Evolutionary conservation across 192 early-diverging fungal species (phyloP).

Genomic region (Coemansia sp.): DNA sequence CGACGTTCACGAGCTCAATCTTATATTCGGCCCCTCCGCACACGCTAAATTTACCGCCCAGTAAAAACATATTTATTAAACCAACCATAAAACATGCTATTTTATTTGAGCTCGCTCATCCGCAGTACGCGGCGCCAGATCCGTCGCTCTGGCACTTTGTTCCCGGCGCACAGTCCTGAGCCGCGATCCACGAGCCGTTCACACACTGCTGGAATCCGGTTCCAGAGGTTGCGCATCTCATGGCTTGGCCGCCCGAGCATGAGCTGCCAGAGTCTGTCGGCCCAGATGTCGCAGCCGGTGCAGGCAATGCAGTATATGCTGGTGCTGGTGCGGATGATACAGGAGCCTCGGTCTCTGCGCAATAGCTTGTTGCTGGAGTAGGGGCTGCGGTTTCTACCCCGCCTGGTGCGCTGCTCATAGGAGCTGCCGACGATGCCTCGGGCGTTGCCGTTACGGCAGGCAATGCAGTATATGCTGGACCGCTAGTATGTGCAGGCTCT

Average conservation of each 20-base stretch:
- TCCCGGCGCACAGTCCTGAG: conserved; percentile 4
- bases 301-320: too few relatives aligned
- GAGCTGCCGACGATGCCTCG: too few relatives aligned
- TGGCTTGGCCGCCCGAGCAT: neutral
- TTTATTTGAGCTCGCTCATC: neutral
- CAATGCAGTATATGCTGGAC: too few relatives aligned
- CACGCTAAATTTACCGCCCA: too few relatives aligned
- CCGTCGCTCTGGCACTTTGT: neutral
- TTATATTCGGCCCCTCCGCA: conserved; percentile 53
- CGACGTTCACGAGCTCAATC: conserved; percentile 60
- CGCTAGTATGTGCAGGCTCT: too few relatives aligned
- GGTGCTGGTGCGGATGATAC: neutral
- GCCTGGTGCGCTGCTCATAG: too few relatives aligned
- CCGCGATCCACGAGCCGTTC: neutral
- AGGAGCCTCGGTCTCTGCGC: neutral
- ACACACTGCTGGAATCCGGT: neutral
- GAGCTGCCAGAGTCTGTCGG: neutral
- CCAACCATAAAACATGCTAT: neutral
- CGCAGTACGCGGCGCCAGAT: too few relatives aligned
- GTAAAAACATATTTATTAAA: too few relatives aligned
- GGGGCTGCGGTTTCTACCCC: too few relatives aligned
- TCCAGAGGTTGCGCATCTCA: neutral
- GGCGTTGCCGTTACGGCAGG: too few relatives aligned
- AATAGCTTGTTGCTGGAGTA: neutral
- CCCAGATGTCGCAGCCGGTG: too few relatives aligned